Conservation (phyloP, 305 asterid genomes). For the Fraxinus paxiana region DNA sequence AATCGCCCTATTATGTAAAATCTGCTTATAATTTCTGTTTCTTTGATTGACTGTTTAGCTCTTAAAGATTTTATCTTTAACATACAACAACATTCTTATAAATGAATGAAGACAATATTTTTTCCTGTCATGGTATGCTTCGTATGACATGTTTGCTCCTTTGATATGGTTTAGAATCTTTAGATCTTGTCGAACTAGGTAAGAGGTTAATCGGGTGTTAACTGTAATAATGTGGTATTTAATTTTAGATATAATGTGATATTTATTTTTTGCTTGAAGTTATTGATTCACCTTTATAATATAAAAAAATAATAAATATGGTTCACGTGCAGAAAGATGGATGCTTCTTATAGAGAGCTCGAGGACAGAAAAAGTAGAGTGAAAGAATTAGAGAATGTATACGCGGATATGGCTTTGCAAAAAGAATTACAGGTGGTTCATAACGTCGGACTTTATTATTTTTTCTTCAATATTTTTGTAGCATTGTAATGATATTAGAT, state of each 20-base stretch:
- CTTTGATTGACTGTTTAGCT: not conserved
- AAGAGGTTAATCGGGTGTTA: not conserved
- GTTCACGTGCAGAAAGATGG: constrained; percentile 47
- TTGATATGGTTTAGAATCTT: not conserved
- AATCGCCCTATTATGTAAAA: not conserved
- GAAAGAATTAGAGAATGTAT: constrained; percentile 60
- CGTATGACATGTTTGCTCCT: not conserved
- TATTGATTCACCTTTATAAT: not conserved
- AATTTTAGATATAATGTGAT: not conserved
- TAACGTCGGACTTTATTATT: not conserved
- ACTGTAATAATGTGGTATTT: not conserved
- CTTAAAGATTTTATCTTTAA: not conserved
- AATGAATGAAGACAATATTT: not conserved
- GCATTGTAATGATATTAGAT: not conserved
- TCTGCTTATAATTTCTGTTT: not conserved
- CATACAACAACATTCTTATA: not conserved
- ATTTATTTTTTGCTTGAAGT: not conserved
- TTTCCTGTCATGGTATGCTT: not conserved
- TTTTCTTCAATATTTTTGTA: not conserved
- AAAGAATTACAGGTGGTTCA: constrained; percentile 70
- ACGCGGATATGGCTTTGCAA: constrained; percentile 74
- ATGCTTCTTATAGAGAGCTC: constrained; percentile 66
- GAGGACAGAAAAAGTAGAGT: constrained; percentile 69
- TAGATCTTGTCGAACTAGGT: not conserved
- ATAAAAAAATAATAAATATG: not conserved